A percentile compares a stretch with the other conserved stretches of the same genome.
phyloP scores from a whole-genome alignment of 1,284 basidiomycete genomes.

The Trichosporon sp. region DNA sequence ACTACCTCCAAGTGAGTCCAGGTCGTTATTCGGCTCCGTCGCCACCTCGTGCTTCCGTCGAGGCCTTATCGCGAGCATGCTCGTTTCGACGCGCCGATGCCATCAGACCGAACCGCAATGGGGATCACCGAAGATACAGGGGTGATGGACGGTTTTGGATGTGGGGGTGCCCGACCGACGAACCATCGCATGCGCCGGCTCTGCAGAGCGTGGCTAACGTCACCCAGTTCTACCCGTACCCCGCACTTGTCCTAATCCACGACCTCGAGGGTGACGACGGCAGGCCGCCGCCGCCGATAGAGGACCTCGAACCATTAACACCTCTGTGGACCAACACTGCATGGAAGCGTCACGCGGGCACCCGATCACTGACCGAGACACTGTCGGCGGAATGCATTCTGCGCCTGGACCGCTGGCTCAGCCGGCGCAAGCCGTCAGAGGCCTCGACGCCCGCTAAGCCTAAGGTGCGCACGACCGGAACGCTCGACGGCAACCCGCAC shows the following conservation, averaged over 20 bases:
- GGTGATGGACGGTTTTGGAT: not conserved
- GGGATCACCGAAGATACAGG: not conserved
- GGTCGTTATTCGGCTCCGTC: not conserved
- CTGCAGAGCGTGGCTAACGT: not conserved
- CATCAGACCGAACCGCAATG: not conserved
- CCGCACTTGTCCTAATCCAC: not conserved
- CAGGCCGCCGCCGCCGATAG: not conserved
- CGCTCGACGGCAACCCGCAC: not conserved
- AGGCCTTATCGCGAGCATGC: not conserved
- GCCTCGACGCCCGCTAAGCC: not conserved
- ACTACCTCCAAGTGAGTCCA: not conserved
- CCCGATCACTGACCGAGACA: not conserved
- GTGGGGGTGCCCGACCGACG: not conserved
- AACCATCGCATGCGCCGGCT: too few relatives aligned
- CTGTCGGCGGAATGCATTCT: not conserved
- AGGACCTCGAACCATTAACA: not conserved
- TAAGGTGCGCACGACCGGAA: not conserved
- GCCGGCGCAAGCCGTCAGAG: not conserved
- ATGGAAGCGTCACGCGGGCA: not conserved
- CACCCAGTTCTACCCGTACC: not conserved
- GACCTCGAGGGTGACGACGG: not conserved
- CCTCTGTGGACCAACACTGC: not conserved
- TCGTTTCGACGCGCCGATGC: not conserved
- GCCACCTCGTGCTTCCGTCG: too few relatives aligned
- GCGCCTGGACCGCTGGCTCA: not conserved